Base-by-base conservation (phyloP, 139 green algal genomes). In the Picochlorum sp. region DNA sequence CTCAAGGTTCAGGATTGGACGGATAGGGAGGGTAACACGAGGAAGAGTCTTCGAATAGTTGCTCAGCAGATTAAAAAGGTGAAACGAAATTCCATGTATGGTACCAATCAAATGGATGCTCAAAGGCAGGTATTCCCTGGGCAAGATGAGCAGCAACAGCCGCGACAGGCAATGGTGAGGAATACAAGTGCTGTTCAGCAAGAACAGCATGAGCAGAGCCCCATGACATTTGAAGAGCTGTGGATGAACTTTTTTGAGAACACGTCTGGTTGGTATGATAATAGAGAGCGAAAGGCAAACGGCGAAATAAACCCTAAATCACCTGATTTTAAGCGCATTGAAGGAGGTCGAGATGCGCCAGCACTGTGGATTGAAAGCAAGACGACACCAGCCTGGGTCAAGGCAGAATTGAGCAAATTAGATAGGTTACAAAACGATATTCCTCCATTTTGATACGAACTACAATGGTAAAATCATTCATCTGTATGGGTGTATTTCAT, bases 41-140 rank as follows among this genome's bases (percentile, higher is more conserved):
- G 54, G 26, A 65, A 37, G 21, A 51, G 31, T 6, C 24, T 66
- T 2, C 28, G 47, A 30, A 81, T 90, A 13, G 77, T 82, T 30
- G 80, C 67, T 28, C 84, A 89, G 65, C 72, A 63, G 30, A 78
- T 73, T 14, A 82, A 90, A 66, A 82, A 87, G 68, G 74, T 78
- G 30, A 57, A 14, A 47, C 45, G 14, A 10, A 21, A 45, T 28
- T 59, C 20, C 23, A 59, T 38, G 20, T 56, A 51, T 21, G 47
- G 47, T 20, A 59, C 5, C 5, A 51, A 28, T 51, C 57, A 23
- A 21, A 59, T 15, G 13, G 21, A 23, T 34, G 21, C 51, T 59
- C 15, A 59, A 15, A 23, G 7, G 15, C 8, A 34, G 31, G 51
- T 20, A 9, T 18, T 30, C 6, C 3, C 13, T 65, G 58, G 20